Percentiles rank a stretch among this genome's conserved stretches.
These are phyloP conservation scores for Macrophomina pseudophaseolina DNA, from an alignment of 2,329 filamentous ascomycete species.

Conservation along the genomic window DNA sequence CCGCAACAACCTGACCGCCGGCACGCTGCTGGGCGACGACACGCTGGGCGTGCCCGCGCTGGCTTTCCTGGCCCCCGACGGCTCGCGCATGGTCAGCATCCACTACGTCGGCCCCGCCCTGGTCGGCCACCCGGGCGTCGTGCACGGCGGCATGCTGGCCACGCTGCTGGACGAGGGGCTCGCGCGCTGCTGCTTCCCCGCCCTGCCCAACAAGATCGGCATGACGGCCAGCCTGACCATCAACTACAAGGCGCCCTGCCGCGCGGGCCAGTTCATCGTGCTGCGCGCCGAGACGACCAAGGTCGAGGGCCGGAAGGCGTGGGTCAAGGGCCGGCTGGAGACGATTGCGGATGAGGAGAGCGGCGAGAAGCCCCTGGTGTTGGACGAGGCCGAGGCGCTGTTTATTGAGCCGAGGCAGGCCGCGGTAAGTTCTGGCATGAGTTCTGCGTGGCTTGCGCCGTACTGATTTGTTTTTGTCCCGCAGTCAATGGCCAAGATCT, in stretches of 20 bases:
- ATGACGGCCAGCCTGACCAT: constrained; percentile 84
- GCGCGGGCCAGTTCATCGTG: constrained; percentile 76
- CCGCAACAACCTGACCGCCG: constrained; percentile 78
- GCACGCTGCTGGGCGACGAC: constrained; percentile 74
- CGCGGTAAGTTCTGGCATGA: constrained; percentile 42
- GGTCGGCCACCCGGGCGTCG: constrained; percentile 87
- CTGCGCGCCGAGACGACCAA: constrained; percentile 79
- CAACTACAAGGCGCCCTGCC: constrained; percentile 82
- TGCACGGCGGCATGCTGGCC: constrained; percentile 90
- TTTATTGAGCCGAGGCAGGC: constrained; percentile 90
- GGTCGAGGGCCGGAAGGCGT: constrained; percentile 91
- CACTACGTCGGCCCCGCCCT: constrained; percentile 78
- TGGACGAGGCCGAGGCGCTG: constrained; percentile 83
- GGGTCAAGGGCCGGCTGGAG: constrained; percentile 88
- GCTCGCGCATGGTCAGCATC: constrained; percentile 63
- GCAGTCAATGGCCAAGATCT: constrained; percentile 21
- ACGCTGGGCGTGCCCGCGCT: constrained; percentile 82
- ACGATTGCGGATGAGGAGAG: constrained; percentile 76
- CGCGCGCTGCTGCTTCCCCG: constrained; percentile 84
- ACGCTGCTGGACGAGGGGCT: constrained; percentile 91
- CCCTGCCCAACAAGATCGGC: constrained; percentile 82
- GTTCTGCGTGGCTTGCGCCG: not conserved
- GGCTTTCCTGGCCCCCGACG: constrained; percentile 68
- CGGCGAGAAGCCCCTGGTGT: constrained; percentile 63
- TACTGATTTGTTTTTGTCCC: not conserved